Evolutionary conservation across 2,329 filamentous ascomycete genomes (phyloP), one percentile per base, ranked within the genome.

Genomic region (Helminthosporium solani): DNA sequence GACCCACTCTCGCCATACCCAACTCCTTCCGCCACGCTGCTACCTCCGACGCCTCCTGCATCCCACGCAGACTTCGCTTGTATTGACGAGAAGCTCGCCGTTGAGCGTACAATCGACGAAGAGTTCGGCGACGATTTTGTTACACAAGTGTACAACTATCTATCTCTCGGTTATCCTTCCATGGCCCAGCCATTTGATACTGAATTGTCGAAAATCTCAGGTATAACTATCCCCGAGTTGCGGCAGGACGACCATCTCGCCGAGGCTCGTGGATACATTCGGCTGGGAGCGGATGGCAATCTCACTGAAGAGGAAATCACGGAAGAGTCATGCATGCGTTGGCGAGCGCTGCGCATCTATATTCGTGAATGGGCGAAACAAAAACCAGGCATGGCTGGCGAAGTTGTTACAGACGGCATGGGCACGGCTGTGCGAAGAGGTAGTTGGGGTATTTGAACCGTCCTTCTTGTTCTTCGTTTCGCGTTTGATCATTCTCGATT

Each of bases 111-210:
- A 9, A 76, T 83, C 33, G 71, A 78, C 21, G 67, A 72, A 25
- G 90, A 96, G 68, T 95, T 94, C 61, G 78, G 85, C 50, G 89
- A 96, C 66, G 77, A 77, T 3, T 96, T 96, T 66, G 83, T 96
- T 45, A 96, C 91, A 0, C 92, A 97, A 70, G 91, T 97, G 7
- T 97, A 95, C 78, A 96, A 97, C 70, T 97, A 97, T 70, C 78
- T 97, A 14, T 95, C 90, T 0, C 79, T 97, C 4, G 92, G 92
- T 4, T 96, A 96, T 68, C 91, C 92, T 2, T 85, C 88, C 27
- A 83, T 90, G 61, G 92, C 91, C 9, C 83, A 86, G 18, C 80
- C 82, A 30, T 97, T 88, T 63, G 92, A 97, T 63, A 80, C 85
- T 9, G 92, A 97, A 73, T 77, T 97, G 16, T 83, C 85, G 57